Evolutionary conservation across 768 basidiomycete genomes (phyloP), one percentile per base, ranked within the genome.

Genomic region (Lentinus brumalis): DNA sequence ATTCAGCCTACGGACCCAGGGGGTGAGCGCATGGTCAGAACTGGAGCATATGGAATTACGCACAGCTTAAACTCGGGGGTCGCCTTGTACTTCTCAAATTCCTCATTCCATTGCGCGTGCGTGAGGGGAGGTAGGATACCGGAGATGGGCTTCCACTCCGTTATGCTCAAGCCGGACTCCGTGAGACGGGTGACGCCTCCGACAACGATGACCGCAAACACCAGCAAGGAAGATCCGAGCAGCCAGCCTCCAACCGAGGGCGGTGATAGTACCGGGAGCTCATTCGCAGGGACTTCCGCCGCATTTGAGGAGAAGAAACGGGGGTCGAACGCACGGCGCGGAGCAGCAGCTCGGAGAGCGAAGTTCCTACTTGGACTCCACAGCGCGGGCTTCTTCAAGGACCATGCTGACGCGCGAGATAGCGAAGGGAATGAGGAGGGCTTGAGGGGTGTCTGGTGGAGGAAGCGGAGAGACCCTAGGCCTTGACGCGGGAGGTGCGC

Each of bases 51-150:
- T 30, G 31, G 16, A 4, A 39, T 41, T 40, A 81, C 93, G 70
- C 73, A 98, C 94, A 98, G 74, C 73, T 93, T 92, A 76, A 94
- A 98, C 76, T 99, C 97, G 0, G 97, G 97, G 2, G 96, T 97
- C 15, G 81, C 81, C 74, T 88, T 92, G 80, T 99, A 96, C 77
- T 98, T 98, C 39, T 88, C 84, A 72, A 98, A 98, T 71, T 98
- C 96, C 29, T 75, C 78, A 62, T 85, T 79, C 97, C 97, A 99
- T 51, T 92, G 86, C 8, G 78, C 84, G 26, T 80, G 73, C 1
- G 85, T 84, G 40, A 94, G 75, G 0, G 97, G 97, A 16, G 96
- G 96, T 16, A 95, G 71, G 52, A 93, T 78, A 15, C 97, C 97
- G 29, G 92, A 89, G 56, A 98, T 86, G 12, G 96, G 95, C 53